Base-by-base conservation (phyloP, 768 basidiomycete genomes). In the Kwoniella sp. region DNA sequence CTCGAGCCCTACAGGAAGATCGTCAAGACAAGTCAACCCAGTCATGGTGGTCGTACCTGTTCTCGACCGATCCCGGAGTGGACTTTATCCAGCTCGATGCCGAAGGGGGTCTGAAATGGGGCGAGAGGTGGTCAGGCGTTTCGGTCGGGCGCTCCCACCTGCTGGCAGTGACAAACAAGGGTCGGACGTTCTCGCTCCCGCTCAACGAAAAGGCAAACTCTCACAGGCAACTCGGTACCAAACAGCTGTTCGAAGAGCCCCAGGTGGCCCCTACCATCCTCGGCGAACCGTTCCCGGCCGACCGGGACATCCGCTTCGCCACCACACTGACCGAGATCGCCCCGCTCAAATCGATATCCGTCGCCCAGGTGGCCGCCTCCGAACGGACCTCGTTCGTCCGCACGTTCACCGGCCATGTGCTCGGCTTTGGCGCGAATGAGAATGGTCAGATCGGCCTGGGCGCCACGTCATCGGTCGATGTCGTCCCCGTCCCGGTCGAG, bases 401-500 rank as follows among this genome's bases (percentile, higher is more conserved):
- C 22, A 89, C 88, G 0, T 62, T 74, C 5, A 73, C 77, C 2
- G 91, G 89, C 1, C 78, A 83, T 47, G 86, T 92, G 9, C 79
- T 96, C 17, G 88, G 84, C 0, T 93, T 87, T 83, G 91, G 91
- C 38, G 88, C 88, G 1, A 93, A 95, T 69, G 84, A 87, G 58
- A 85, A 80, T 61, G 89, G 89, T 23, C 90, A 96, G 76, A 79
- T 92, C 39, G 90, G 89, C 34, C 75, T 89, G 22, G 88, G 87
- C 14, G 76, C 78, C 14, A 79, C 80, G 50, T 78, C 84, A 10
- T 77, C 80, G 3, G 68, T 87, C 36, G 81, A 85, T 50, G 80
- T 80, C 1, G 85, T 93, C 54, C 82, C 78, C n/a, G 79, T 86
- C 5, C 90, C 90, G 0, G 89, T 88, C 0, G 90, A 93, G 73